Evolutionary conservation across 257 asterid genomes (phyloP), one percentile per base, ranked within the genome.

Genomic region (Nicotiana tomentosiformis): DNA sequence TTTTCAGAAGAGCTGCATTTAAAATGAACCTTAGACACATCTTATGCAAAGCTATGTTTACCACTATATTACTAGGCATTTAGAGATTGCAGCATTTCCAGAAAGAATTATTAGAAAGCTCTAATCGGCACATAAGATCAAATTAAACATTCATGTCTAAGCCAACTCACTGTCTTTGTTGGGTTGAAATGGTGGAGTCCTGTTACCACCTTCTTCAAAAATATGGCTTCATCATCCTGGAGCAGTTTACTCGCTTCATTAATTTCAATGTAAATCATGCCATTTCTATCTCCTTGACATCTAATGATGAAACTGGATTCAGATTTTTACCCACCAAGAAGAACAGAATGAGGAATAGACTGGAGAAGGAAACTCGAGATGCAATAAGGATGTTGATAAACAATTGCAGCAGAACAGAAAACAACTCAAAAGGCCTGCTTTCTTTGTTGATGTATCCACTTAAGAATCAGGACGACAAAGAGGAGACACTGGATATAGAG

Each of bases 311-410:
- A 66, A 66, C 23, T 66, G 49, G 79, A 72, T 72, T 35, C 86
- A 91, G 95, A 87, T 91, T 91, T 84, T 81, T 93, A 43, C 95
- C 97, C 1, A 93, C 93, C 6, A 88, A 85, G 88, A 88, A 87
- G 60, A 93, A 91, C 86, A 89, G 67, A 87, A 32, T 84, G 86
- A 90, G 93, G 87, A 67, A 89, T 89, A 89, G 84, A 81, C 89
- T 93, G 33, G 94, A 90, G 76, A 65, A 77, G 37, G 92, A 93
- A 85, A 90, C 91, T 81, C 88, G 92, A 33, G 85, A 88, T 10
- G 85, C 92, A 20, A 88, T 91, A 12, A 86, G 85, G 83, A 85
- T 49, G 11, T 32, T 86, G 81, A 86, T 91, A 9, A 84, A 86
- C 83, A 86, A 46, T 56, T 85, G 66, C 84, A 77, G 87, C 78